Percentiles rank a stretch among this genome's conserved stretches.
Conservation (phyloP, 345 rosid species). For the Jatropha curcas region DNA sequence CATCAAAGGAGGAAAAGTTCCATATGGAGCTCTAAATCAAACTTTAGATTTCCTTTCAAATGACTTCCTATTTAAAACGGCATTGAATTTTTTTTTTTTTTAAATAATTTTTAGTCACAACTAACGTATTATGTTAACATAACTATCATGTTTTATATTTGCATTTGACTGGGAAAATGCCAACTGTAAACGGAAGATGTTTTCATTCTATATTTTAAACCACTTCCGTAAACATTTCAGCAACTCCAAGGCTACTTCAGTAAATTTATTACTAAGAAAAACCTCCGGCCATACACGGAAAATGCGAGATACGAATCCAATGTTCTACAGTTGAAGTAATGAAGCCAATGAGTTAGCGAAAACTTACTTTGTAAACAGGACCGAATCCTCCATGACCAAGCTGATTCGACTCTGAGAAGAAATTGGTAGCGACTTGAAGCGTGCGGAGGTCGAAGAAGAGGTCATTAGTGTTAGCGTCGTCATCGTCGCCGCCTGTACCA, state of each 20-base stretch:
- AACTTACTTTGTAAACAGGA: conserved; percentile 74
- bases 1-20: too few relatives aligned
- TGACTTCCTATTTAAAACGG: too few relatives aligned
- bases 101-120: too few relatives aligned
- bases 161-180: too few relatives aligned
- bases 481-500: conserved; percentile 23
- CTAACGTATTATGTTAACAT: too few relatives aligned
- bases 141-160: too few relatives aligned
- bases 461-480: conserved; percentile 30
- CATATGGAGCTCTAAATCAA: too few relatives aligned
- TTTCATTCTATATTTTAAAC: too few relatives aligned
- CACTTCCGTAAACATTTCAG: background rate
- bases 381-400: conserved; percentile 96
- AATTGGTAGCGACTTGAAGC: conserved; percentile 72
- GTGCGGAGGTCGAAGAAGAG: conserved; percentile 63
- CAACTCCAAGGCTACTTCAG: background rate
- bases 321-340: background rate
- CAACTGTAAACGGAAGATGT: too few relatives aligned
- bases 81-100: too few relatives aligned
- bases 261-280: too few relatives aligned
- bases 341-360: background rate
- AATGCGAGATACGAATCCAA: background rate
- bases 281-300: background rate
- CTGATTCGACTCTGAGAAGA: conserved; percentile 68
- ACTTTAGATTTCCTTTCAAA: too few relatives aligned